phyloP scores from a whole-genome alignment of 2,329 filamentous ascomycete species.

The Ceratocystis variospora region DNA sequence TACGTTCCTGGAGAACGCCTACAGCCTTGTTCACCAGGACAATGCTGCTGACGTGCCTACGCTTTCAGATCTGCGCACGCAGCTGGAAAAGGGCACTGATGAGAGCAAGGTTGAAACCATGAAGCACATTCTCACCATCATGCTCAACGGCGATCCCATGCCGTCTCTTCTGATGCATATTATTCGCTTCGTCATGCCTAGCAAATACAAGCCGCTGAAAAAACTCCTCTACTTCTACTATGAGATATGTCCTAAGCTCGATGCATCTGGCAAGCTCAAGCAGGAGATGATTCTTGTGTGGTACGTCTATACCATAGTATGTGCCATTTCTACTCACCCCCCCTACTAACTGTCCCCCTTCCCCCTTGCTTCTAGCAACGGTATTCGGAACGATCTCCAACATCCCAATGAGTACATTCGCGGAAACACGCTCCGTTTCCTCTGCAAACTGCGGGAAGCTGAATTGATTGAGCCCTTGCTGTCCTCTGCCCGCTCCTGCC shows the following conservation, averaged over 20 bases:
- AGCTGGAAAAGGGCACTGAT: conserved; percentile 87
- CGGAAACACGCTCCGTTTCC: conserved; percentile 93
- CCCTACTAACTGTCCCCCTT: neutral
- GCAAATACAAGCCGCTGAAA: conserved; percentile 90
- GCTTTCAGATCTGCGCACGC: conserved; percentile 78
- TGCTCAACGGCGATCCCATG: conserved; percentile 97
- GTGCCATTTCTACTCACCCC: conserved; percentile 22
- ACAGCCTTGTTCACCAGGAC: conserved; percentile 95
- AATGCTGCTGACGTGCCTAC: conserved; percentile 86
- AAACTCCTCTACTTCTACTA: conserved; percentile 99
- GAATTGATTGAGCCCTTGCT: conserved; percentile 94
- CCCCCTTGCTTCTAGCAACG: conserved; percentile 51
- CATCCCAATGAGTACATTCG: conserved; percentile 97
- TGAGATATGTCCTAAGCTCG: conserved; percentile 94
- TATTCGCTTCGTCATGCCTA: conserved; percentile 98
- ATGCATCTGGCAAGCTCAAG: conserved; percentile 84
- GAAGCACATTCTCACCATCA: conserved; percentile 90
- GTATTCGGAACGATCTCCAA: conserved; percentile 92
- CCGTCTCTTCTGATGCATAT: conserved; percentile 96
- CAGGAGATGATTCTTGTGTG: conserved; percentile 99
- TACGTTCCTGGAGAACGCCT: conserved; percentile 84
- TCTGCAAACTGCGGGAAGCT: conserved; percentile 88
- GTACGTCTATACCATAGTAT: conserved; percentile 33
- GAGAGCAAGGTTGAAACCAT: conserved; percentile 89
- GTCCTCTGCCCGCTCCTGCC: conserved; percentile 77